Evolutionary conservation across 2,329 filamentous ascomycete genomes (phyloP), one percentile per base, ranked within the genome.

Genomic region (Eutypa lata): DNA sequence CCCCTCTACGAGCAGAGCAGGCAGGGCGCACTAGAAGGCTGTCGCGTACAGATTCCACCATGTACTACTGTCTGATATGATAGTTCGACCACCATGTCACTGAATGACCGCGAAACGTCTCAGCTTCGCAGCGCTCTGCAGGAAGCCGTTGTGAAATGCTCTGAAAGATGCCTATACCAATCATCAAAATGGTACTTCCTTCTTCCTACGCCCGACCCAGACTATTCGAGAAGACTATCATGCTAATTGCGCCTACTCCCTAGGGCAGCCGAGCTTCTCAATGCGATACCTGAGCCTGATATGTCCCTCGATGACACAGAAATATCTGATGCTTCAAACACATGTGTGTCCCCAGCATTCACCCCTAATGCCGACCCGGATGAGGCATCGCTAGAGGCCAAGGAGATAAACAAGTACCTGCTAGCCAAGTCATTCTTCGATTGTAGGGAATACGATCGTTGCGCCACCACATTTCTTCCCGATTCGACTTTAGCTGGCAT

Each of bases 381-480:
- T 53, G 91, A 97, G 75, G 85, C 86, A 11, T 76, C 79, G 1
- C 79, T 96, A 2, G 92, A 97, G 68, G 81, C 86, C 1, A 84
- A 80, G 62, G 93, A 97, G 71, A 77, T 90, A 33, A 86, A 88
- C 71, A 89, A 86, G 64, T 97, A 93, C 67, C 81, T 97, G 2
- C 79, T 97, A 19, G 93, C 94, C 50, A 97, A 97, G 70, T 89
- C 93, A 0, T 88, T 95, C 61, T 97, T 97, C 68, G 93, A 97
- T 71, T 96, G 91, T 63, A 88, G 90, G 61, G 94, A 99, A 69
- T 97, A 88, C 65, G 93, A 97, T 67, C 89, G 94, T 58, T 97
- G 93, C 69, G 89, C 93, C 28, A 89, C 90, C 49, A 88, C 95
- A 38, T 95, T 96, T 65, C 78, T 96, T 2, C 90, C 90, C n/a